Evolutionary conservation across 305 asterid genomes (phyloP).

Genomic region (Plantago coronopus): DNA sequence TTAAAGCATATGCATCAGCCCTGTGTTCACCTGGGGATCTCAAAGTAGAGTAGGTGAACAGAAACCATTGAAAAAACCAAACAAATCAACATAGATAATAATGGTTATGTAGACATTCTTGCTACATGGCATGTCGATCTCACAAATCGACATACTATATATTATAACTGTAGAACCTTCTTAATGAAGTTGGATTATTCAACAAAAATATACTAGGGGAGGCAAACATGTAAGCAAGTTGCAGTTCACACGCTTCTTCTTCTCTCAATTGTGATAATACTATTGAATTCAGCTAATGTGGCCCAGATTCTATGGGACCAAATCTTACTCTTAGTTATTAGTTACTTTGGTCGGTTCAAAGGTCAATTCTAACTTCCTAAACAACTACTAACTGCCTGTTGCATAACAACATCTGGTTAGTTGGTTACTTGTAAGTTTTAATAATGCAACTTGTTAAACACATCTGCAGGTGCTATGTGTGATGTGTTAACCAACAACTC

Average conservation of each 20-base stretch:
- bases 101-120: not conserved
- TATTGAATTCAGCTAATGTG: too few relatives aligned
- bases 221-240: not conserved
- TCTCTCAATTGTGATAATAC: not conserved
- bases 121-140: not conserved
- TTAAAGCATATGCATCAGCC: not conserved
- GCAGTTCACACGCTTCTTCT: constrained; percentile 10
- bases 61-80: not conserved
- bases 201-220: too few relatives aligned
- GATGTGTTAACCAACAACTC: not conserved
- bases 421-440: not conserved
- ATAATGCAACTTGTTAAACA: not conserved
- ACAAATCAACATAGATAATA: not conserved
- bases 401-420: not conserved
- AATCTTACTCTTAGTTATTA: not conserved
- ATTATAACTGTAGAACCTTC: not conserved
- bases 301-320: not conserved
- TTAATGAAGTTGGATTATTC: not conserved
- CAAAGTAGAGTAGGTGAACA: constrained; percentile 9
- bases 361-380: not conserved
- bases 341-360: not conserved
- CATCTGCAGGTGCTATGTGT: not conserved
- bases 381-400: not conserved
- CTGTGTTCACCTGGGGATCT: not conserved
- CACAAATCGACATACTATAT: not conserved